Percentiles rank a stretch among this genome's conserved stretches.
phyloP scores from a whole-genome alignment of 306 rosid genomes.

The Cyamopsis tetragonoloba region DNA sequence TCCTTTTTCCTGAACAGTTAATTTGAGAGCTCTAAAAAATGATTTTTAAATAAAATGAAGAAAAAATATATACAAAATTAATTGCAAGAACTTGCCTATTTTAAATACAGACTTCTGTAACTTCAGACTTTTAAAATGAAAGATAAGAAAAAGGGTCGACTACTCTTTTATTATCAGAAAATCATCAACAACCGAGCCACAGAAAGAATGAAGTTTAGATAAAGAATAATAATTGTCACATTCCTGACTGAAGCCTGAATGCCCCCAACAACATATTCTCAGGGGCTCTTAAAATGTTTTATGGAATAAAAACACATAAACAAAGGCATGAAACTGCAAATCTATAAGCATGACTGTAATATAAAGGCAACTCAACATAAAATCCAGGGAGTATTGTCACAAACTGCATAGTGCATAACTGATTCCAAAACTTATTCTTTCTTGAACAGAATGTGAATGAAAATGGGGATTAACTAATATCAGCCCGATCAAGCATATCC shows the following conservation, averaged over 20 bases:
- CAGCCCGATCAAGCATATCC: constrained; percentile 75
- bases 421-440: neutral
- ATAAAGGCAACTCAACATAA: neutral
- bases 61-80: too few species aligned
- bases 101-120: too few species aligned
- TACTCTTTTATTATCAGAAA: too few species aligned
- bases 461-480: constrained; percentile 30
- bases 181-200: too few species aligned
- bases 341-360: neutral
- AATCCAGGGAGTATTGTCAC: neutral
- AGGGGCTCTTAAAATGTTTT: neutral
- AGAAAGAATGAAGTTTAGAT: neutral
- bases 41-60: too few species aligned
- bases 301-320: constrained; percentile 2
- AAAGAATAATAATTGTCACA: neutral
- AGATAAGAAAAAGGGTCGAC: too few species aligned
- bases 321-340: neutral
- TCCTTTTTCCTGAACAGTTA: too few species aligned
- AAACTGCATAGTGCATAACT: neutral
- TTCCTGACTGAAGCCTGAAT: neutral
- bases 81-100: too few species aligned
- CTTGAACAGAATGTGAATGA: neutral
- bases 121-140: too few species aligned
- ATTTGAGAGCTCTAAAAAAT: too few species aligned
- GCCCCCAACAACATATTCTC: neutral